Conservation (phyloP, 2,329 filamentous ascomycete genomes). For the Penicillium sp. region DNA sequence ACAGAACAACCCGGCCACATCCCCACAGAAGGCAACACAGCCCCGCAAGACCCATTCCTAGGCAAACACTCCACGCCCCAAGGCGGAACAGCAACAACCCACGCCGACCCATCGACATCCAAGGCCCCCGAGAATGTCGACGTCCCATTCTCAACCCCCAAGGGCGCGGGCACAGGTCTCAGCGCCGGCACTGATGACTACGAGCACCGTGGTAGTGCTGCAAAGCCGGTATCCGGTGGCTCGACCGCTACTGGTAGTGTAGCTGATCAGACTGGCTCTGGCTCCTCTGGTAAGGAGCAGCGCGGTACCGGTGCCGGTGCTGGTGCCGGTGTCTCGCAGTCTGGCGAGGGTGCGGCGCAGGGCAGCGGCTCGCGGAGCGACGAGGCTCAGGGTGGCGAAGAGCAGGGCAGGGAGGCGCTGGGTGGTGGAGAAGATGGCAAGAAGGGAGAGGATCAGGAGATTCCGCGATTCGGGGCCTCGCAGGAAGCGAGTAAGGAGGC, state of each 20-base stretch:
- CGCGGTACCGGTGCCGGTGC: constrained; percentile 13
- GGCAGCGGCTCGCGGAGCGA: not conserved
- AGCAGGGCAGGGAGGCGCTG: too few species aligned
- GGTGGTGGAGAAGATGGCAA: too few species aligned
- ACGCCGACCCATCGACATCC: not conserved
- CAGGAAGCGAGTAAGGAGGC: constrained; percentile 29
- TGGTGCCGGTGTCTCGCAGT: constrained; percentile 5
- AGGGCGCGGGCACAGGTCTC: not conserved
- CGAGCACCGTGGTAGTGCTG: not conserved
- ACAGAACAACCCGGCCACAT: constrained; percentile 32
- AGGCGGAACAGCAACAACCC: not conserved
- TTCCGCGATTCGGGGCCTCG: not conserved
- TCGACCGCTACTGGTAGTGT: not conserved
- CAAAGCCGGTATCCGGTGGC: not conserved
- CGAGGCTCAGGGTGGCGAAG: too few species aligned
- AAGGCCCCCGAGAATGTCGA: not conserved
- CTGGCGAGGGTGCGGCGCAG: constrained; percentile 4
- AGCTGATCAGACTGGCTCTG: not conserved
- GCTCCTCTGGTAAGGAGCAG: constrained; percentile 15
- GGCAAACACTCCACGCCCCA: not conserved
- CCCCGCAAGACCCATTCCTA: constrained; percentile 15
- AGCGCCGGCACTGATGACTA: not conserved
- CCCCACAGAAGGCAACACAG: constrained; percentile 21
- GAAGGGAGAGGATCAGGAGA: not conserved
- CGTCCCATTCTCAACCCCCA: not conserved